A percentile compares a stretch with the other conserved stretches of the same genome.
Evolutionary conservation across 129 eudicot genomes (phyloP).

Genomic region (Calendula officinalis): DNA sequence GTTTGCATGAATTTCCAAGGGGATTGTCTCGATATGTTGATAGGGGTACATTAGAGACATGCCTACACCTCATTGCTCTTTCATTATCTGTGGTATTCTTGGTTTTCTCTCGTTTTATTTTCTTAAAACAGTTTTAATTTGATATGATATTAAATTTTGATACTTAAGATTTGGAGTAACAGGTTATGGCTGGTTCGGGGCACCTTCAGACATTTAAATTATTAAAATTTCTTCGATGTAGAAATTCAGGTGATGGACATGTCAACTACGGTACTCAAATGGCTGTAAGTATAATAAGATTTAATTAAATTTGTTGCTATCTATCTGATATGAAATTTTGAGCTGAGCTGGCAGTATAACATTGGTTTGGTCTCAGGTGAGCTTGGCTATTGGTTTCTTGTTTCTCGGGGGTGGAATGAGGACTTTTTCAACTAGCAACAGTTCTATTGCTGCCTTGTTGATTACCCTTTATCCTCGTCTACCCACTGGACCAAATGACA

Average conservation of each 20-base stretch:
- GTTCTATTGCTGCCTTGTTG: conserved; percentile 77
- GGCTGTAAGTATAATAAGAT: conserved; percentile 58
- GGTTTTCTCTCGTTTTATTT: neutral
- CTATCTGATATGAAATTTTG: conserved; percentile 2
- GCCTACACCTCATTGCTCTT: conserved; percentile 93
- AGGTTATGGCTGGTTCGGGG: conserved; percentile 99
- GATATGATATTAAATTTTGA: neutral
- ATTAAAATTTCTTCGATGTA: conserved; percentile 74
- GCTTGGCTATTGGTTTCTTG: conserved; percentile 92
- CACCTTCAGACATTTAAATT: conserved; percentile 75
- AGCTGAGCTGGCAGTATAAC: conserved; percentile 1
- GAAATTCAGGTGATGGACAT: conserved; percentile 80
- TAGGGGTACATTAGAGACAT: conserved; percentile 88
- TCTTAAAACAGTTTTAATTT: neutral
- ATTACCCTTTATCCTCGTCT: conserved; percentile 91
- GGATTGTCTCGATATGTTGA: conserved; percentile 81
- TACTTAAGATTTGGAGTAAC: conserved; percentile 22
- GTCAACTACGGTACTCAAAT: conserved; percentile 82
- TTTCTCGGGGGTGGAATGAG: conserved; percentile 98
- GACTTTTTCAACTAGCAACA: conserved; percentile 80
- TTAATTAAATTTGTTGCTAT: neutral
- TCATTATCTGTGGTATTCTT: conserved; percentile 71
- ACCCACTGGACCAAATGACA: conserved; percentile 98
- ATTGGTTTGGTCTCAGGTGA: conserved; percentile 50
- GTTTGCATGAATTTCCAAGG: conserved; percentile 49